A percentile compares a stretch with the other conserved stretches of the same genome.
These are phyloP conservation scores for Russula brevipes DNA, from an alignment of 768 basidiomycete species.

Conservation along the genomic window DNA sequence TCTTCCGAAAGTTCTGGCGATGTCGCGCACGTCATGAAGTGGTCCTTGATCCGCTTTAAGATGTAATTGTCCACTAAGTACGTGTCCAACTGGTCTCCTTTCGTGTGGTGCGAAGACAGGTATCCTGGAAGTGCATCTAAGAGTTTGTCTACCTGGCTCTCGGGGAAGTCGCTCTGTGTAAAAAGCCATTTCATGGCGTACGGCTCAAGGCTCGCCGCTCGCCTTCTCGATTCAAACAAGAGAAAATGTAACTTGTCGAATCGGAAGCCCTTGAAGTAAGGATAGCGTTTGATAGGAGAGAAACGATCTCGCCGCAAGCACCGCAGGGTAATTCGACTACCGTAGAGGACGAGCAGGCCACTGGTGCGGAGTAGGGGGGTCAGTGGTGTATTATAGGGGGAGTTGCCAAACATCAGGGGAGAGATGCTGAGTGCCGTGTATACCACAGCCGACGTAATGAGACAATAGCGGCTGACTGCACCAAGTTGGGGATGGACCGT, in stretches of 20 bases:
- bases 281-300: too few relatives aligned
- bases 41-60: slow-evolving; percentile 7
- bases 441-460: not conserved
- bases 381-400: slow-evolving; percentile 16
- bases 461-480: not conserved
- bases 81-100: not conserved
- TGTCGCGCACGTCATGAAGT: slow-evolving; percentile 12
- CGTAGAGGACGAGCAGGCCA: not conserved
- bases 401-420: slow-evolving; percentile 10
- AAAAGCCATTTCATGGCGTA: slow-evolving; percentile 17
- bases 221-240: not conserved
- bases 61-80: not conserved
- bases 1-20: slow-evolving; percentile 5
- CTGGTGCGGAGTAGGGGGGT: slow-evolving; percentile 2
- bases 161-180: slow-evolving; percentile 4
- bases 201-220: not conserved
- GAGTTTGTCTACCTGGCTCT: slow-evolving; percentile 12
- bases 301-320: too few relatives aligned
- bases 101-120: slow-evolving; percentile 2
- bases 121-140: slow-evolving; percentile 15
- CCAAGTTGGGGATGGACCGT: not conserved
- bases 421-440: slow-evolving; percentile 13
- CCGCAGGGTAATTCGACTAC: not conserved
- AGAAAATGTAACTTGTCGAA: not conserved
- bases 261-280: not conserved